Evolutionary conservation across 306 rosid species (phyloP).

Genomic region (Fragaria nilgerrensis): DNA sequence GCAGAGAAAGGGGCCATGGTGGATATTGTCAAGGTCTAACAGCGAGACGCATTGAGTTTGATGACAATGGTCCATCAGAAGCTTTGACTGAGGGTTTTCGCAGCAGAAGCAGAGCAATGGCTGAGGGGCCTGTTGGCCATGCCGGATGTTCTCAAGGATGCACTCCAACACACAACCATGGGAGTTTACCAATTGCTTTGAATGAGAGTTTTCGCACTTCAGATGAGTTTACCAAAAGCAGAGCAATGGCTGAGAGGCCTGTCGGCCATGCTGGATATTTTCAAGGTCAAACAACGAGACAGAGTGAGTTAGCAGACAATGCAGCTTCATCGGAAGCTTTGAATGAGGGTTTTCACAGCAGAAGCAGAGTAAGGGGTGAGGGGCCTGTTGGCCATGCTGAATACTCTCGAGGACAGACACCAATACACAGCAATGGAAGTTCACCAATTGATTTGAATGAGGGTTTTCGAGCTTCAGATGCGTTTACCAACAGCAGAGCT

Average conservation of each 20-base stretch:
- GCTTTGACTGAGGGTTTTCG: too few species aligned
- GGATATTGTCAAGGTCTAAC: neutral
- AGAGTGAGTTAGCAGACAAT: too few species aligned
- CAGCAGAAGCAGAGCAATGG: neutral
- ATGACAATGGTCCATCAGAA: too few species aligned
- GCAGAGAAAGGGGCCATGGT: neutral
- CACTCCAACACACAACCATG: neutral
- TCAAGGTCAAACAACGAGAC: neutral
- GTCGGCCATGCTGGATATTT: neutral
- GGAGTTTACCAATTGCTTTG: neutral
- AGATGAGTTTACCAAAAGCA: constrained; percentile 1
- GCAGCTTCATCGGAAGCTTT: too few species aligned
- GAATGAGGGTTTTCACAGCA: neutral
- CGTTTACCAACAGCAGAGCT: neutral
- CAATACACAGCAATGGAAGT: neutral
- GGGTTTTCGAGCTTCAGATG: constrained; percentile 2
- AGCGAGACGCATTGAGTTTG: too few species aligned
- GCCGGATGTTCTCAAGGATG: neutral
- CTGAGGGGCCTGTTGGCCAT: neutral
- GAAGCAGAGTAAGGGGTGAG: neutral
- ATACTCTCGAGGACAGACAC: neutral
- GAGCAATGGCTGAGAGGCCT: neutral
- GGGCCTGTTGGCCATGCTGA: neutral
- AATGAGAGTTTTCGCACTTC: neutral
- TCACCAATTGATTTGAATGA: neutral